Evolutionary conservation across 2,329 filamentous ascomycete species (phyloP).

Genomic region (Colletotrichum theobromicola): DNA sequence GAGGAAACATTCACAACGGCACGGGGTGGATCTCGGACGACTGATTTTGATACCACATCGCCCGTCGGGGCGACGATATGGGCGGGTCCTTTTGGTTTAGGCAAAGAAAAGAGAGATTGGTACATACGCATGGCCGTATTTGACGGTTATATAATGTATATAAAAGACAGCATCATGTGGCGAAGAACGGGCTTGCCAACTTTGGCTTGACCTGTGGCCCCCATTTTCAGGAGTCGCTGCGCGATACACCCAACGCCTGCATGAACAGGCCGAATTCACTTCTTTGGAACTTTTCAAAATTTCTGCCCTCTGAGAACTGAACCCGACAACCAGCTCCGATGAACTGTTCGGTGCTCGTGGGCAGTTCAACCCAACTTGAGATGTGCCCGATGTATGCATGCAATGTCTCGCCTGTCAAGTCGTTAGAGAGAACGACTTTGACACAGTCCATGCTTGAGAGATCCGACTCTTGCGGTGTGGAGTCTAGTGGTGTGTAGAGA

Average conservation of each 20-base stretch:
- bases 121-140: background rate
- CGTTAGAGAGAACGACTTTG: background rate
- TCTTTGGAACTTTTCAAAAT: background rate
- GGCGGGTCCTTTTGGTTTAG: background rate
- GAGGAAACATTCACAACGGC: background rate
- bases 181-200: background rate
- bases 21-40: constrained; percentile 13
- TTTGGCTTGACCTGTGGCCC: background rate
- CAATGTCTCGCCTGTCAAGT: background rate
- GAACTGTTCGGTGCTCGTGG: background rate
- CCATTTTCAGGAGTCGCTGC: background rate
- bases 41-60: background rate
- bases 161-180: background rate
- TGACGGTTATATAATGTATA: constrained; percentile 8
- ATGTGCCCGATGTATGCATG: background rate
- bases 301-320: background rate
- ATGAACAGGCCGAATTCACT: background rate
- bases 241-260: background rate
- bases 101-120: background rate
- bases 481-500: background rate
- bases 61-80: background rate
- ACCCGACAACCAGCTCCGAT: background rate
- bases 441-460: constrained; percentile 10
- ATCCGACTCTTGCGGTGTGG: background rate
- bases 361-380: background rate